Conservation (phyloP, 2,329 filamentous ascomycete genomes). For the Coniochaeta sp. region DNA sequence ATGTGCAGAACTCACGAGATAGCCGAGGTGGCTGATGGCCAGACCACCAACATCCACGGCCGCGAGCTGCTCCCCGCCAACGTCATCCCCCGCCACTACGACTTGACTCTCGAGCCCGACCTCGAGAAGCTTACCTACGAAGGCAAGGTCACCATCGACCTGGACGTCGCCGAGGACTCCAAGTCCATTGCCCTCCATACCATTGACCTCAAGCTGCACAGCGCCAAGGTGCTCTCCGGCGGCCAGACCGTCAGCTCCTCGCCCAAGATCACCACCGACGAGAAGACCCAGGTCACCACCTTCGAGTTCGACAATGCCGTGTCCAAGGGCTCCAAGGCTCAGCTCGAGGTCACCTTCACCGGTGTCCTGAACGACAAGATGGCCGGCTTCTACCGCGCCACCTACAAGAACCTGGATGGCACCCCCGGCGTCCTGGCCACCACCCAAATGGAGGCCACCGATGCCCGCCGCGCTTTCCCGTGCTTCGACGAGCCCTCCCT, state of each 20-base stretch:
- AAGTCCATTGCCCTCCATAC: conserved; percentile 83
- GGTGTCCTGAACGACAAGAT: conserved; percentile 82
- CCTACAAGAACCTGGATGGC: conserved; percentile 78
- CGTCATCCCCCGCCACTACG: conserved; percentile 86
- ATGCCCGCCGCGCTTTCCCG: conserved; percentile 86
- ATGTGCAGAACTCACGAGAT: conserved; percentile 55
- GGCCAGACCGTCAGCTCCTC: conserved; percentile 53
- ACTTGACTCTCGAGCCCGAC: conserved; percentile 85
- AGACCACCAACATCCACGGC: conserved; percentile 32
- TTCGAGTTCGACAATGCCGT: conserved; percentile 71
- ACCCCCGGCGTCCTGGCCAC: conserved; percentile 77
- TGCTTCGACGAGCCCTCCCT: conserved; percentile 95
- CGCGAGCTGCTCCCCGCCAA: conserved; percentile 87
- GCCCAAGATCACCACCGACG: conserved; percentile 65
- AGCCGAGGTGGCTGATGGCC: conserved; percentile 24
- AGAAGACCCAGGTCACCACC: conserved; percentile 73
- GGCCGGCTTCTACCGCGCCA: conserved; percentile 85
- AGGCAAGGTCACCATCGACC: conserved; percentile 76
- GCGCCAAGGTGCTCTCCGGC: conserved; percentile 58
- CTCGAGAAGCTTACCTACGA: conserved; percentile 83
- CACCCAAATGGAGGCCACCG: conserved; percentile 94
- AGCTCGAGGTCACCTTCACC: conserved; percentile 69
- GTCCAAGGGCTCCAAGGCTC: conserved; percentile 67
- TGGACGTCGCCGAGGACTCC: conserved; percentile 80
- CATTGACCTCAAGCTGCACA: conserved; percentile 76